phyloP scores from a whole-genome alignment of 768 basidiomycete species.

The Tephrocybe sp. region DNA sequence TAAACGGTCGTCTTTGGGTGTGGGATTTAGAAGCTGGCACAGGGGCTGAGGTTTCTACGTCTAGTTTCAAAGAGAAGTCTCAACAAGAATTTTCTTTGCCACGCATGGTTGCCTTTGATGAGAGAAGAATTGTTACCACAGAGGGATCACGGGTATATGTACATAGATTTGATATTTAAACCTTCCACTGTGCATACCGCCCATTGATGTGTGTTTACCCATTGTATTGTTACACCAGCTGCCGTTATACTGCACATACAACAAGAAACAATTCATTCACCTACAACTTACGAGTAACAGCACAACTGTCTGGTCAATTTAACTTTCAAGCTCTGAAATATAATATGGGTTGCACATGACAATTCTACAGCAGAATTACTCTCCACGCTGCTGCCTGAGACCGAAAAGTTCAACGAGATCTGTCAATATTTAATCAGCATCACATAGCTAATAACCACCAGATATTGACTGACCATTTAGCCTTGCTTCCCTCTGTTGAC shows the following conservation, averaged over 20 bases:
- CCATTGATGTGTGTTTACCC: too few species aligned
- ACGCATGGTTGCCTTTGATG: slow-evolving; percentile 67
- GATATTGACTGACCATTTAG: slow-evolving; percentile 57
- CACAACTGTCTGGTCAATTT: too few species aligned
- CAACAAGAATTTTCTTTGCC: slow-evolving; percentile 12
- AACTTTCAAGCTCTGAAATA: too few species aligned
- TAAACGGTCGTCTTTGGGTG: slow-evolving; percentile 76
- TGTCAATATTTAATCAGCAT: slow-evolving; percentile 20
- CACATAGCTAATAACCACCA: background rate
- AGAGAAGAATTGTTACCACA: slow-evolving; percentile 63
- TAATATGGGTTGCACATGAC: too few species aligned
- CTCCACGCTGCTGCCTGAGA: slow-evolving; percentile 22
- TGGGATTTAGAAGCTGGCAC: slow-evolving; percentile 77
- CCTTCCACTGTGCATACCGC: too few species aligned
- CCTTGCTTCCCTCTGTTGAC: slow-evolving; percentile 77
- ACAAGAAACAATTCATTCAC: too few species aligned
- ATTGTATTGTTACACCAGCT: too few species aligned
- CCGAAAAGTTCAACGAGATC: slow-evolving; percentile 63
- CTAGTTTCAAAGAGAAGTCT: slow-evolving; percentile 13
- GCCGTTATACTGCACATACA: background rate
- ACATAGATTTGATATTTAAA: slow-evolving; percentile 57
- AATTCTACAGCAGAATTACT: slow-evolving; percentile 28
- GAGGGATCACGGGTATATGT: slow-evolving; percentile 40
- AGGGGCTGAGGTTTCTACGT: slow-evolving; percentile 39
- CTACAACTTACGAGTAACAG: too few species aligned